These are phyloP conservation scores for Begonia masoniana DNA, from an alignment of 306 rosid genomes.

Conservation along the genomic window DNA sequence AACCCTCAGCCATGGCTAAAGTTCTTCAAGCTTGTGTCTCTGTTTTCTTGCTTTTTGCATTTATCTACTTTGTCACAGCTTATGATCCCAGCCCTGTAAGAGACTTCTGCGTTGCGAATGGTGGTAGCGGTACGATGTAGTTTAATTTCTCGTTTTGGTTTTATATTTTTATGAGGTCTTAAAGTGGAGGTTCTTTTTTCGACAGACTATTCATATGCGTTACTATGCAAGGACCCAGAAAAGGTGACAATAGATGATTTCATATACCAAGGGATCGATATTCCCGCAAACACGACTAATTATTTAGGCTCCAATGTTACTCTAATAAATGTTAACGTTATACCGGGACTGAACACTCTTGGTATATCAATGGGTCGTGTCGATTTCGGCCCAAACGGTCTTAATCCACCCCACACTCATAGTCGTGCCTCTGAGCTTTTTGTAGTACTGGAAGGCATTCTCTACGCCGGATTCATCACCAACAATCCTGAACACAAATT, in stretches of 20 bases:
- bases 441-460: constrained; percentile 5
- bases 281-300: neutral
- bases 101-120: neutral
- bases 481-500: constrained; percentile 1
- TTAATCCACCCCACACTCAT: constrained; percentile 8
- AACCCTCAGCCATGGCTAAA: no score
- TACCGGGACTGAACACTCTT: constrained; percentile 10
- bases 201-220: constrained; percentile 1
- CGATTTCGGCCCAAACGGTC: constrained; percentile 7
- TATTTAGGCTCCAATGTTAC: constrained; percentile 5
- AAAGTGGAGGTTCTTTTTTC: neutral
- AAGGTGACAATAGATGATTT: neutral
- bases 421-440: constrained; percentile 8
- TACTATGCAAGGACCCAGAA: constrained; percentile 9
- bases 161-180: no score
- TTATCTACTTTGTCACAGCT: neutral
- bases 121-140: no score
- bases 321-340: constrained; percentile 1
- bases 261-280: constrained; percentile 6
- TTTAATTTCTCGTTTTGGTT: no score
- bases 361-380: constrained; percentile 9
- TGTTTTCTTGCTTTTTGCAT: no score
- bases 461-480: constrained; percentile 6
- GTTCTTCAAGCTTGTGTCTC: no score
- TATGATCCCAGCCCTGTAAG: neutral